Base-by-base conservation (phyloP, 768 basidiomycete genomes). In the Rhizopogon vesiculosus region DNA sequence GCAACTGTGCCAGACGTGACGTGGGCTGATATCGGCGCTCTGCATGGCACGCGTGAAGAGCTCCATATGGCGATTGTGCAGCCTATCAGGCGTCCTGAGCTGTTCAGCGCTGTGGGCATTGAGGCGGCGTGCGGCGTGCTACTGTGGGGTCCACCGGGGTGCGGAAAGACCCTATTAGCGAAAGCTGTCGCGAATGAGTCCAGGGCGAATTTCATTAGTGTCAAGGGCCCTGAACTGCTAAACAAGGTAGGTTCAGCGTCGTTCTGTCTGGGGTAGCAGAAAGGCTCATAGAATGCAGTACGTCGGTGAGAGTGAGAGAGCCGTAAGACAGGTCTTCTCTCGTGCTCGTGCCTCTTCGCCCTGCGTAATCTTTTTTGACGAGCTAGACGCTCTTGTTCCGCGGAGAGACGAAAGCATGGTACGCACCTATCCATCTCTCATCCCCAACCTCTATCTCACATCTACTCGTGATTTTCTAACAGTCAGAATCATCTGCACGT, bases 121-220 rank as follows among this genome's bases (percentile, higher is more conserved):
- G 85, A 87, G 31, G 91, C 92, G 0, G 85, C 93, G 0, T 94
- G 93, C 65, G 97, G 96, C 0, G 97, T 98, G 3, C 74, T 98
- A 35, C 73, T 98, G n/a, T 98, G 97, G 97, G 97, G 97, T 31
- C 97, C 97, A 25, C 96, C 97, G 0, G 97, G 97, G 9, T 98
- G 96, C 66, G 97, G 97, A 5, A 99, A 98, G 74, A 99, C 97
- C 0, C 67, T 99, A 29, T 76, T 99, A n/a, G 97, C 97, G 0
- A 98, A 98, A 68, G 97, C 96, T 0, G 96, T 98, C 5, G 97
- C 97, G 8, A 98, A 94, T 68, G 97, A 98, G 74, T 91, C 87
- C 52, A 77, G 83, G 59, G 97, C 97, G 12, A 98, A 94, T 71
- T 98, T 99, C 64, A 98, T 99, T 65, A 95, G 93, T 64, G 91